Evolutionary conservation across 2,329 filamentous ascomycete species (phyloP), one percentile per base, ranked within the genome.

Genomic region (Colletotrichum endophyticum): DNA sequence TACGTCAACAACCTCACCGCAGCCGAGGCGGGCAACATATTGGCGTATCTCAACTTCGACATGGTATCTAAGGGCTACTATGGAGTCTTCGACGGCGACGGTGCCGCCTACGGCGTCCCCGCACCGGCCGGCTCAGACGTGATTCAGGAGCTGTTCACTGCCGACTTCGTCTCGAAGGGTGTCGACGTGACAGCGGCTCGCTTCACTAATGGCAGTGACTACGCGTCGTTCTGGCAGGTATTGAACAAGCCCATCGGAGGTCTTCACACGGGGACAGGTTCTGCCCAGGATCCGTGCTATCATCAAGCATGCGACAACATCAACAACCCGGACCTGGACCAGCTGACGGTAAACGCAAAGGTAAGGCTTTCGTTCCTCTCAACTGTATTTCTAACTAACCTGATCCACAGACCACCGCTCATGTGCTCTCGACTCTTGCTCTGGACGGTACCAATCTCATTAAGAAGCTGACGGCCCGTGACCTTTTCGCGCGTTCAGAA

Each of bases 191-290:
- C 78, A 3, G 80, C 80, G 6, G 78, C 79, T 2, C 79, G 78
- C 1, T 71, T 84, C 0, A 82, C 78, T 44, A 91, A 90, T 5
- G 88, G 91, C 64, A 91, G 88, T 9, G 92, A 94, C 80, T 93
- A 93, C 78, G 90, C 89, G 15, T 88, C 90, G 2, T 93, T 94
- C 85, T 85, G 91, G 39, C 85, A 89, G 53, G 84, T 88, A 30
- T 88, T 90, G 49, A 69, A 80, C 9, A 84, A 92, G 92, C 79
- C 90, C 86, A 22, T 87, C 83, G 56, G 91, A 85, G 91, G 91
- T 11, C 85, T 93, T 25, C 91, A 91, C 79, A 93, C 91, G 5
- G 92, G 92, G 5, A 91, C 90, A 2, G 91, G 91, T 75, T 87
- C 85, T 34, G 83, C 90, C 81, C 79, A 85, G 79, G 70, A 83